Evolutionary conservation across 164 flowering plant genomes (phyloP).

Genomic region (Paratinospora sagittata): DNA sequence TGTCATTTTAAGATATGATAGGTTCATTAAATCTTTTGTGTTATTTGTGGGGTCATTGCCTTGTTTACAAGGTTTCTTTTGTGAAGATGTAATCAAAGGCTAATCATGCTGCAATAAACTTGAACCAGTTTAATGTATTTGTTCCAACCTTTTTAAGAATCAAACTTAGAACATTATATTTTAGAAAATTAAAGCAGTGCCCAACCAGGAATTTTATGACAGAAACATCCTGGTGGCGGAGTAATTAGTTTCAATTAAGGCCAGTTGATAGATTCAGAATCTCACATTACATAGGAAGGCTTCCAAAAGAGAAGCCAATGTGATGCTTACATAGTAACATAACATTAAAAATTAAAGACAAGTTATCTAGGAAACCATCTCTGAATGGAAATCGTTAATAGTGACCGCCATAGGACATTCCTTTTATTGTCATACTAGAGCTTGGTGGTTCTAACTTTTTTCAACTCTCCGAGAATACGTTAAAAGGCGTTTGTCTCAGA

Average conservation of each 20-base stretch:
- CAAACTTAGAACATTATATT: background rate
- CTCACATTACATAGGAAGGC: constrained; percentile 6
- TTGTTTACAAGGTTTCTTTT: background rate
- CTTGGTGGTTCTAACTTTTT: constrained; percentile 3
- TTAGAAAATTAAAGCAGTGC: no score
- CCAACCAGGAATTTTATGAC: no score
- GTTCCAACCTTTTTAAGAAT: background rate
- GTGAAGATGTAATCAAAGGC: background rate
- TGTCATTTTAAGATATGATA: background rate
- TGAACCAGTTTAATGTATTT: background rate
- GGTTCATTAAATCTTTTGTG: background rate
- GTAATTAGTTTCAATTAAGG: no score
- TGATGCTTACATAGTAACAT: background rate
- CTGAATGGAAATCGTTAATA: constrained; percentile 34
- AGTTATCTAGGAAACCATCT: constrained; percentile 11
- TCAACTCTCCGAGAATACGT: constrained; percentile 38
- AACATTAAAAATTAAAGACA: constrained; percentile 7
- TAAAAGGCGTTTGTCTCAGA: constrained; percentile 59
- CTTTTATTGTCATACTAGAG: constrained; percentile 10
- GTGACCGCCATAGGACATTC: constrained; percentile 25
- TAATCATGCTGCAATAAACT: background rate
- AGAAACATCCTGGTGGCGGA: no score
- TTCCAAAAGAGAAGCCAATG: background rate
- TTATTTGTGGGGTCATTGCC: background rate
- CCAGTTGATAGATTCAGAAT: constrained; percentile 1